Evolutionary conservation across 305 asterid genomes (phyloP).

Genomic region (Striga hermonthica): DNA sequence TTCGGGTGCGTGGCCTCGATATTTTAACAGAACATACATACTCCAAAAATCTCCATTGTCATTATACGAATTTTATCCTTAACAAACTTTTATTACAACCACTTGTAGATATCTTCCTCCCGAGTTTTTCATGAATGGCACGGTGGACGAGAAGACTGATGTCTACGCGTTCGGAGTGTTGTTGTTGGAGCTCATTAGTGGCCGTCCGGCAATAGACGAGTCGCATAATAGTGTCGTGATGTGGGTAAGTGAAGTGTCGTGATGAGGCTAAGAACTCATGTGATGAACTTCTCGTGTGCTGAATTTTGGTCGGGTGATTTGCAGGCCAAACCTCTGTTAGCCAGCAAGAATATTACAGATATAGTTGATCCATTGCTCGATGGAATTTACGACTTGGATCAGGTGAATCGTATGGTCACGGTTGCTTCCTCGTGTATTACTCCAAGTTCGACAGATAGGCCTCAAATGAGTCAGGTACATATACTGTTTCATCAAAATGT

Average conservation of each 20-base stretch:
- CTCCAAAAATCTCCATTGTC: slow-evolving; percentile 7
- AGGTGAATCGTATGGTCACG: slow-evolving; percentile 56
- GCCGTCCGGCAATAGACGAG: slow-evolving; percentile 93
- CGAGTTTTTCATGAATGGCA: slow-evolving; percentile 83
- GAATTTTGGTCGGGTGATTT: not conserved
- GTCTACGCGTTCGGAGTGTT: slow-evolving; percentile 89
- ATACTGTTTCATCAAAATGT: too few species aligned
- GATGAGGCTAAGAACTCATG: not conserved
- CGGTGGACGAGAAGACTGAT: slow-evolving; percentile 88
- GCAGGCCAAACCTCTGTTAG: slow-evolving; percentile 86
- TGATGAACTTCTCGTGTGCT: not conserved
- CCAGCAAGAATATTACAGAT: slow-evolving; percentile 44
- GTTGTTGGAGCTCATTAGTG: slow-evolving; percentile 70
- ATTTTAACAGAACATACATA: not conserved
- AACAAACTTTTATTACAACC: slow-evolving; percentile 11
- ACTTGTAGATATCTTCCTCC: slow-evolving; percentile 49
- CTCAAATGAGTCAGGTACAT: slow-evolving; percentile 80
- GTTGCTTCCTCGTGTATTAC: slow-evolving; percentile 80
- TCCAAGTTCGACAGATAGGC: slow-evolving; percentile 66
- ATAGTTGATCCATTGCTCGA: slow-evolving; percentile 72
- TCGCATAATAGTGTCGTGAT: slow-evolving; percentile 76
- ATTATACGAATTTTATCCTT: not conserved
- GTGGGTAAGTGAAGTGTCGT: slow-evolving; percentile 62
- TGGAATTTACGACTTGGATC: slow-evolving; percentile 57
- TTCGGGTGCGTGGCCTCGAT: slow-evolving; percentile 54